Percentiles rank a stretch among this genome's conserved stretches.
These are phyloP conservation scores for Paspalum vaginatum DNA, from an alignment of 176 grass and related monocot genomes.

Conservation along the genomic window DNA sequence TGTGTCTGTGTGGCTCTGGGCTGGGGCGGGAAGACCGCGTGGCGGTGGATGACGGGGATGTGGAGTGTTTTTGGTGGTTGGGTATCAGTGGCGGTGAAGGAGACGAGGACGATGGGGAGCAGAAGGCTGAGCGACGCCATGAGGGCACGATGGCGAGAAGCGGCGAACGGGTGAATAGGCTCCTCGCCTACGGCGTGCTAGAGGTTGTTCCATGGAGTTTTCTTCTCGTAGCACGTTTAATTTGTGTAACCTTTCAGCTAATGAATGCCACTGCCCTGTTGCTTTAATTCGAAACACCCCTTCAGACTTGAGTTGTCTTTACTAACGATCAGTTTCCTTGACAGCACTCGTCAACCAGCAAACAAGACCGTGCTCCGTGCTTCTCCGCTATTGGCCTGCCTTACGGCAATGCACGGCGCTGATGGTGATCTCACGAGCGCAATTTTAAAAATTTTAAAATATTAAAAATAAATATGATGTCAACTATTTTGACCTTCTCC, in stretches of 20 bases:
- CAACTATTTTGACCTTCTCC: too few relatives aligned
- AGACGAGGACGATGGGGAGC: slow-evolving; percentile 17
- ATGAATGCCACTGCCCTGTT: slow-evolving; percentile 31
- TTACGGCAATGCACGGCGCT: background rate
- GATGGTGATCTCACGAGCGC: too few relatives aligned
- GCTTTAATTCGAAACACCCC: slow-evolving; percentile 6
- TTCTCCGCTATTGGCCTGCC: background rate
- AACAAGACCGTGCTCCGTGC: background rate
- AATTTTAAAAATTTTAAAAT: too few relatives aligned
- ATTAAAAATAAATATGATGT: too few relatives aligned
- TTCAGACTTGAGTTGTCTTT: background rate
- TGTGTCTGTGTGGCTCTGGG: slow-evolving; percentile 23
- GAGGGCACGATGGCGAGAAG: background rate
- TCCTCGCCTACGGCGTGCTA: background rate
- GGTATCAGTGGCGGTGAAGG: background rate
- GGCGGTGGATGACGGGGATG: slow-evolving; percentile 58
- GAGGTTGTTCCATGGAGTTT: background rate
- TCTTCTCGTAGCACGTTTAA: too few relatives aligned
- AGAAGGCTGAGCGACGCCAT: slow-evolving; percentile 36
- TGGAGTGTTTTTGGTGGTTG: slow-evolving; percentile 43
- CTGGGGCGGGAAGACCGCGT: slow-evolving; percentile 40
- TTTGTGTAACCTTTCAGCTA: background rate
- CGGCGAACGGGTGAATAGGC: background rate
- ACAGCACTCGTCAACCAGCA: background rate
- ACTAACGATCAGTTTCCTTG: background rate